A percentile compares a stretch with the other conserved stretches of the same genome.
Evolutionary conservation across 1,284 basidiomycete species (phyloP).

Genomic region (Boletus sp.): DNA sequence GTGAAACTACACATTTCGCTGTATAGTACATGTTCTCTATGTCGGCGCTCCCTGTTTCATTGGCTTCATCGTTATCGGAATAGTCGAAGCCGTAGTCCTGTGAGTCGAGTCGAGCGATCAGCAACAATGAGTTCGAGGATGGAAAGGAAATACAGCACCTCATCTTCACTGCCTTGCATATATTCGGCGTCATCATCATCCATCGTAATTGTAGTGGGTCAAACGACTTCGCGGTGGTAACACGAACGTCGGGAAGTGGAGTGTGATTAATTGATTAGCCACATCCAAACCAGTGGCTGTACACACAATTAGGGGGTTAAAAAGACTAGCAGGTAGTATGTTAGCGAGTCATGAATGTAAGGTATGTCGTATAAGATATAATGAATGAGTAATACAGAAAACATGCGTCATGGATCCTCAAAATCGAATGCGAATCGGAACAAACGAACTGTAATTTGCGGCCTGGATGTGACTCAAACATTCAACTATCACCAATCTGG

Average conservation of each 20-base stretch:
- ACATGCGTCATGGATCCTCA: conserved; percentile 6
- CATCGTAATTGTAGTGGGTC: conserved; percentile 48
- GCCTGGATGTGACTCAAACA: background rate
- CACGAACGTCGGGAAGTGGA: background rate
- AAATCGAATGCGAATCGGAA: conserved; percentile 10
- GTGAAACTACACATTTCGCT: conserved; percentile 78
- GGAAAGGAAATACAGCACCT: conserved; percentile 50
- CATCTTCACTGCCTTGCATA: conserved; percentile 84
- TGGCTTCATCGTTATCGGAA: conserved; percentile 86
- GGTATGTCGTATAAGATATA: conserved; percentile 27
- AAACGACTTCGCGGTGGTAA: conserved; percentile 9
- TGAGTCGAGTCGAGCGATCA: conserved; percentile 14
- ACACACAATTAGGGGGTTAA: background rate
- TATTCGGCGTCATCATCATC: conserved; percentile 90
- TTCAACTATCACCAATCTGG: conserved; percentile 49
- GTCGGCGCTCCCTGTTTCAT: conserved; percentile 83
- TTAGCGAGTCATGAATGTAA: conserved; percentile 23
- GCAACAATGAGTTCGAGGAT: background rate
- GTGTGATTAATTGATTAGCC: conserved; percentile 12
- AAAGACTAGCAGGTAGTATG: conserved; percentile 2
- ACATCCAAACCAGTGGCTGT: conserved; percentile 5
- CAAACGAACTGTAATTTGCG: conserved; percentile 2
- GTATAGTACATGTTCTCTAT: conserved; percentile 99
- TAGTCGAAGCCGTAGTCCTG: conserved; percentile 99
- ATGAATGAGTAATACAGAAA: conserved; percentile 17